Evolutionary conservation across 2,329 filamentous ascomycete species (phyloP), one percentile per base, ranked within the genome.

Genomic region (Cladosporium austrohemisphaericum): DNA sequence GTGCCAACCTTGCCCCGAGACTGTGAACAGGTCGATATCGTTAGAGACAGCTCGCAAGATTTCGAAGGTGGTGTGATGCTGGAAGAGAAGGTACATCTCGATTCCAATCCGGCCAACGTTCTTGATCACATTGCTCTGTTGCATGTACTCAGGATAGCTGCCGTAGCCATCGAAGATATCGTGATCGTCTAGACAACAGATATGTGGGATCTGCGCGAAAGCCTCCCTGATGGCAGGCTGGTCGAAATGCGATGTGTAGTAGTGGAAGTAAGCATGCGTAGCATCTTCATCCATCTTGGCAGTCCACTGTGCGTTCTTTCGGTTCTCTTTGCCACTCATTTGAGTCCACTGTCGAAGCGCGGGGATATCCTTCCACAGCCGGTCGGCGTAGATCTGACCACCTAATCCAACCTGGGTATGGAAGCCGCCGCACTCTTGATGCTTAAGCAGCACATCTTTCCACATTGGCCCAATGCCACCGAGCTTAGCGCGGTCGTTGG

Each of bases 121-220:
- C 72, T 95, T 96, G 76, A 98, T 97, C 72, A 97, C 90, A 56
- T 95, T 86, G 14, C 90, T 96, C 57, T 88, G 88, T 65, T 98
- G 93, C 92, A 98, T 97, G 66, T 97, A 94, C 54, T 95, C 90
- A 0, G 93, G 93, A 62, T 97, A 98, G 1, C 90, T 95, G 23
- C 93, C 93, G 60, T 93, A 98, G 20, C 93, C 93, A 64, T 98
- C 93, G 60, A 98, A 98, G 51, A 98, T 96, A 60, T 98, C 93
- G 68, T 97, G 93, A 62, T 97, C 93, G 63, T 98, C 91, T 46
- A 98, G 83, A 65, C 94, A 89, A 60, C 94, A 77, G 46, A 98
- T 76, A 64, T 96, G 91, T 32, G 93, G 93, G 54, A 98, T 96
- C 71, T 98, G 93, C 18, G 93, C 93, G 73, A 95, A 98, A 0